These are phyloP conservation scores for Polytrichum commune DNA, from an alignment of 225 moss, liverwort and hornwort genomes.

Conservation along the genomic window DNA sequence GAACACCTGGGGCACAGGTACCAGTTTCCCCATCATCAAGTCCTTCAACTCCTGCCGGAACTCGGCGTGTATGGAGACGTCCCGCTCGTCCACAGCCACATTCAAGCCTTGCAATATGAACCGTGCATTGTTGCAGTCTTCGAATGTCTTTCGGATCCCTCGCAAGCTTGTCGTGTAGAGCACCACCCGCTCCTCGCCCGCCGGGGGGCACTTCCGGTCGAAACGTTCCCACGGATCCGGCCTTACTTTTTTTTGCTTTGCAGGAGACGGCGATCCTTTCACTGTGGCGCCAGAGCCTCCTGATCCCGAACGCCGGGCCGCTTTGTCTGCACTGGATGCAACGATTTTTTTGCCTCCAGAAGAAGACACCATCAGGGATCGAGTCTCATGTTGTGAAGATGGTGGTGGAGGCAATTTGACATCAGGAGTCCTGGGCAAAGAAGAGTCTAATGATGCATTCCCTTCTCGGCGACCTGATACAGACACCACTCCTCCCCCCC, in stretches of 20 bases:
- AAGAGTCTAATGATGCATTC: slow-evolving; percentile 7
- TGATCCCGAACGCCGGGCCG: not conserved
- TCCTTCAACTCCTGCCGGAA: slow-evolving; percentile 90
- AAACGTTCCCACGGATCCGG: slow-evolving; percentile 70
- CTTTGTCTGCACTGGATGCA: slow-evolving; percentile 9
- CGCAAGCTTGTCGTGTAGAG: slow-evolving; percentile 84
- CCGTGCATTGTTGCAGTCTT: slow-evolving; percentile 85
- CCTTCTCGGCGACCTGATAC: slow-evolving; percentile 23
- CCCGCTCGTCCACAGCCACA: slow-evolving; percentile 83
- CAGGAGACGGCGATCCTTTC: slow-evolving; percentile 9
- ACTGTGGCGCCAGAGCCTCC: slow-evolving; percentile 4
- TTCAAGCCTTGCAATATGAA: slow-evolving; percentile 64
- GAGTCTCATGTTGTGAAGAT: slow-evolving; percentile 8
- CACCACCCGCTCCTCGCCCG: slow-evolving; percentile 70
- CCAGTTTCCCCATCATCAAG: slow-evolving; percentile 45
- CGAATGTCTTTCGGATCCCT: slow-evolving; percentile 92
- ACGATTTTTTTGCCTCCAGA: not conserved
- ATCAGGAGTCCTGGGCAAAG: not conserved
- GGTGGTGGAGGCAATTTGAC: not conserved
- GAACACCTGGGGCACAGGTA: slow-evolving; percentile 47
- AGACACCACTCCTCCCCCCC: slow-evolving; percentile 20
- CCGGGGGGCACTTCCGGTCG: slow-evolving; percentile 75
- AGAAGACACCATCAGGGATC: slow-evolving; percentile 1
- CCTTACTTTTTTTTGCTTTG: slow-evolving; percentile 26
- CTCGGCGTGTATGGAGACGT: slow-evolving; percentile 89